These are phyloP conservation scores for Metschnikowia corniflorae DNA, from an alignment of 805 yeast genomes.

Conservation along the genomic window DNA sequence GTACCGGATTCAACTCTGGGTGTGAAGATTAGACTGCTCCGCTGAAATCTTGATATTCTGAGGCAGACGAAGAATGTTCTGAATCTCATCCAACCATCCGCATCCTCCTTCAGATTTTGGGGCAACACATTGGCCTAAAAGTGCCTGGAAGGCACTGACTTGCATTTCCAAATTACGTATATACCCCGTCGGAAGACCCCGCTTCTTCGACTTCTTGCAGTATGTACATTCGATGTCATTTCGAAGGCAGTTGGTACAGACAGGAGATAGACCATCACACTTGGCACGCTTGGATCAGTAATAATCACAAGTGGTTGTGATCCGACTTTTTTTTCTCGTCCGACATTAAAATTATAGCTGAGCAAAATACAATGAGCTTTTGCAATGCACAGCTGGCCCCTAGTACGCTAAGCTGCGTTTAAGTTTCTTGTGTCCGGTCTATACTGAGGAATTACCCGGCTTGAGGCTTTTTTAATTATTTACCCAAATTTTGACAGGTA, in stretches of 20 bases:
- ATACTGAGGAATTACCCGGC: too few relatives aligned
- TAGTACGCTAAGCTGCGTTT: too few relatives aligned
- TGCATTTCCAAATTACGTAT: slow-evolving; percentile 21
- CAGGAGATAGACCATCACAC: slow-evolving; percentile 23
- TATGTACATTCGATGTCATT: slow-evolving; percentile 18
- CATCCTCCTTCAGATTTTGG: slow-evolving; percentile 1
- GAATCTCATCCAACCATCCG: neutral
- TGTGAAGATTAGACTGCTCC: neutral
- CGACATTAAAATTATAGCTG: too few relatives aligned
- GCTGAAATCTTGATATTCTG: neutral
- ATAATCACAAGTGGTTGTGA: slow-evolving; percentile 23
- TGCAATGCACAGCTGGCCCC: too few relatives aligned
- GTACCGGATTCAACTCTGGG: too few relatives aligned
- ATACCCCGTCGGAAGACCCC: slow-evolving; percentile 24
- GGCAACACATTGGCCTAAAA: slow-evolving; percentile 9
- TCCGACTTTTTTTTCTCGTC: slow-evolving; percentile 16
- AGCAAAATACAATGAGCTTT: too few relatives aligned
- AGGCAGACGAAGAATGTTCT: neutral
- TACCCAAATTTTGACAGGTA: too few relatives aligned
- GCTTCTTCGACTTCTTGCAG: slow-evolving; percentile 16
- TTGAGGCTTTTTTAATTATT: too few relatives aligned
- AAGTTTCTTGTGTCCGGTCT: too few relatives aligned
- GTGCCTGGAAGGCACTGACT: slow-evolving; percentile 16
- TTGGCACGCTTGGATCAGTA: slow-evolving; percentile 23
- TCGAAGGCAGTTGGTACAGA: slow-evolving; percentile 18